These are phyloP conservation scores for Neoconidiobolus thromboides DNA, from an alignment of 371 early-diverging fungal species.

Conservation along the genomic window DNA sequence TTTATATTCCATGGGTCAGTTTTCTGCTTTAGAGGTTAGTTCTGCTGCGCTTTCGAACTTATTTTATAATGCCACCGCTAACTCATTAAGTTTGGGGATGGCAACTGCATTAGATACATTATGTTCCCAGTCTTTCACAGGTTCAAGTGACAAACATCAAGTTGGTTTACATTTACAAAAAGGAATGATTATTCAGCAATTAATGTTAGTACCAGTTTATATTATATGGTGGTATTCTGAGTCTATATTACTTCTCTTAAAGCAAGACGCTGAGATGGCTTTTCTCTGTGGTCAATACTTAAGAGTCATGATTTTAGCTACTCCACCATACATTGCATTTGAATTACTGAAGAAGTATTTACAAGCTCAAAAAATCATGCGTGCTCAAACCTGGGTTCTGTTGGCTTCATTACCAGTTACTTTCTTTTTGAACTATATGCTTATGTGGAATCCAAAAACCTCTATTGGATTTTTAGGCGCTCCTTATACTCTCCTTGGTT, in stretches of 20 bases:
- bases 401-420: constrained; percentile 52
- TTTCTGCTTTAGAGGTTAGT: neutral
- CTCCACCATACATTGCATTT: constrained; percentile 51
- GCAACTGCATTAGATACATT: constrained; percentile 75
- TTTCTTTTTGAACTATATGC: constrained; percentile 40
- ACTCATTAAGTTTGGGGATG: constrained; percentile 52
- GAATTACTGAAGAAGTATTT: constrained; percentile 62
- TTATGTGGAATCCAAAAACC: constrained; percentile 45
- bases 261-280: constrained; percentile 30
- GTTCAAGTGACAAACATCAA: constrained; percentile 36
- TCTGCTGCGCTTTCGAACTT: constrained; percentile 9
- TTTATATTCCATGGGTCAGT: neutral
- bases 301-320: constrained; percentile 40
- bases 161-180: constrained; percentile 70
- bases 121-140: constrained; percentile 72
- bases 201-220: constrained; percentile 45
- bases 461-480: constrained; percentile 66
- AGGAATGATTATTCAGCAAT: constrained; percentile 40
- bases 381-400: constrained; percentile 49
- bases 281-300: constrained; percentile 33
- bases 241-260: constrained; percentile 24
- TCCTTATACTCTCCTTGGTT: constrained; percentile 53
- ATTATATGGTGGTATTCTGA: constrained; percentile 52
- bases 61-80: constrained; percentile 65
- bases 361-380: constrained; percentile 67